Base-by-base conservation (phyloP, 352 stramenopile species). In the Globisporangium okanoganense region DNA sequence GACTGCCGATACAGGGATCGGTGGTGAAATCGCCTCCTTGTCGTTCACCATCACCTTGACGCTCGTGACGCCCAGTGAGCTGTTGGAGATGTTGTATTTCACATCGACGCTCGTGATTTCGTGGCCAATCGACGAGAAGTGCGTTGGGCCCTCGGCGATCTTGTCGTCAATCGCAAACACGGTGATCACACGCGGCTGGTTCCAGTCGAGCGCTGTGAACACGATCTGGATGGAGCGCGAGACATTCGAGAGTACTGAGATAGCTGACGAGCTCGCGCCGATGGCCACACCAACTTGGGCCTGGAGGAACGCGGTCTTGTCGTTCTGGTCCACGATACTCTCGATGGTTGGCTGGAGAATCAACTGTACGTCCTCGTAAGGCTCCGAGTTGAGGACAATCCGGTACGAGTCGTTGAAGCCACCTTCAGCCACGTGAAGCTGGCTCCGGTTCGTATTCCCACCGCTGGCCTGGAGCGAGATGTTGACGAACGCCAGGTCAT, bases 401-500 rank as follows among this genome's bases (percentile, higher is more conserved):
- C 60, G 60, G 53, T 90, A 91, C n/a, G 81, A 87, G 64, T 89
- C 81, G 43, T 90, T 91, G 48, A 93, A 93, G 14, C 83, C 83
- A 3, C 79, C 83, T 58, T 93, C 81, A 1, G 81, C 78, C 9
- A 90, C 81, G 22, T 89, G 75, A 0, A 93, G 65, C 29, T 82
- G 58, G 2, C 67, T 66, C 1, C 66, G 61, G 6, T 60, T 52
- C 13, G 58, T 31, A 0, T 47, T 65, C 3, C 56, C 29, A 33
- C 29, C 64, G 16, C 61, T 22, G 27, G 45, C 73, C 25, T 70
- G 64, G 0, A 88, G 61, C 14, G 77, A 79, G n/a, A 88, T 87
- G 25, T 76, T 87, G 5, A 92, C 71, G 27, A 75, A 87, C 2
- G 81, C 75, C 0, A 77, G 18, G 25, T 93, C 81, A 27, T 90